Conservation (phyloP, 163 green algal genomes). For the Scenedesmus sp. region DNA sequence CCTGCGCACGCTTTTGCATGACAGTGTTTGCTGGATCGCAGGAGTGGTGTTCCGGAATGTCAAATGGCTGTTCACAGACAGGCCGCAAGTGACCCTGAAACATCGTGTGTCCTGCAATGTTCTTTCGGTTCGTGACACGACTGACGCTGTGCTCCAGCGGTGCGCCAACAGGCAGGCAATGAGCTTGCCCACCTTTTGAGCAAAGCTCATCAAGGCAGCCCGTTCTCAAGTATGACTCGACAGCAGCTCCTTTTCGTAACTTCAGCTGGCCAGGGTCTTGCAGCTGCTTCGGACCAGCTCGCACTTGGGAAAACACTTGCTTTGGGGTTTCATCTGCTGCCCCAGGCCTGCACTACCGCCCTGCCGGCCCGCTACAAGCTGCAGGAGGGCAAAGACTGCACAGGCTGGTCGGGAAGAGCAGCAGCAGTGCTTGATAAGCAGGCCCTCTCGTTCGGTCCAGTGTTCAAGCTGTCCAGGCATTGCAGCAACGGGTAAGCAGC, state of each 20-base stretch:
- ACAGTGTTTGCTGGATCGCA: too few relatives aligned
- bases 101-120: background rate
- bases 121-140: background rate
- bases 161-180: background rate
- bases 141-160: background rate
- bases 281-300: slow-evolving; percentile 7
- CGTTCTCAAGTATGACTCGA: background rate
- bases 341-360: slow-evolving; percentile 13
- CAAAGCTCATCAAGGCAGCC: background rate
- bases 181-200: background rate
- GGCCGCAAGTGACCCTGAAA: background rate
- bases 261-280: slow-evolving; percentile 3
- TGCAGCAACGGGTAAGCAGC: background rate
- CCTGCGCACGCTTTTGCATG: too few relatives aligned
- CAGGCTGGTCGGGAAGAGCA: background rate
- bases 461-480: background rate
- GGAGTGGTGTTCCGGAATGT: background rate
- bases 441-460: slow-evolving; percentile 2
- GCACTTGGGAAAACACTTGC: background rate
- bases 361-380: slow-evolving; percentile 24
- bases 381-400: background rate
- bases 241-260: slow-evolving; percentile 3
- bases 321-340: background rate
- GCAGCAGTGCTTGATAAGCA: slow-evolving; percentile 31
- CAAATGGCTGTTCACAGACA: background rate